phyloP scores from a whole-genome alignment of 2,329 filamentous ascomycete genomes.

The Hawksworthiomyces lignivorus region DNA sequence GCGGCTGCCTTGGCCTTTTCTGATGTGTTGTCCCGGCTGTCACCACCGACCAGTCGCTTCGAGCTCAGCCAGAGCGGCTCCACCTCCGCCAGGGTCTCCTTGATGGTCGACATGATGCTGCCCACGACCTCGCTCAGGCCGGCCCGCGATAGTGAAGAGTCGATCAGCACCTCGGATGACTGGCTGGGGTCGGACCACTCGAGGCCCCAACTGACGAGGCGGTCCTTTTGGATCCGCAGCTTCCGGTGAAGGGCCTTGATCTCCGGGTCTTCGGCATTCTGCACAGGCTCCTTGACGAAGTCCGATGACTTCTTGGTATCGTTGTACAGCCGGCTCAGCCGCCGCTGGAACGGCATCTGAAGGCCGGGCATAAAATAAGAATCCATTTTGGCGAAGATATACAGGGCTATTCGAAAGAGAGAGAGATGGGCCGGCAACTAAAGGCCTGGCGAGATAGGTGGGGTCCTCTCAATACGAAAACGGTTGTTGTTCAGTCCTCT shows the following conservation, averaged over 20 bases:
- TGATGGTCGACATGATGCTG: constrained; percentile 73
- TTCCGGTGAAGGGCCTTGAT: constrained; percentile 66
- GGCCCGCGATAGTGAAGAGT: constrained; percentile 61
- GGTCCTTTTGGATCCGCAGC: constrained; percentile 71
- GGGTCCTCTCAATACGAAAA: constrained; percentile 5
- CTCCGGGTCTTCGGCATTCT: constrained; percentile 58
- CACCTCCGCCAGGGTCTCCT: constrained; percentile 69
- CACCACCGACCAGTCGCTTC: constrained; percentile 31
- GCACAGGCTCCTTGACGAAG: constrained; percentile 59
- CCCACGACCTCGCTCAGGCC: constrained; percentile 70
- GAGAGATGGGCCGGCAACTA: not conserved
- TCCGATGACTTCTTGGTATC: constrained; percentile 74
- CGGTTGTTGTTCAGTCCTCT: too few species aligned
- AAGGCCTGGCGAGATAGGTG: not conserved
- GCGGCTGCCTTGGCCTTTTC: not conserved
- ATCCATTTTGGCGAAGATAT: constrained; percentile 40
- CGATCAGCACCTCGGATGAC: constrained; percentile 52
- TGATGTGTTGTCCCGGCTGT: not conserved
- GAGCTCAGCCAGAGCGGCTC: constrained; percentile 63
- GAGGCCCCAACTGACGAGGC: constrained; percentile 70
- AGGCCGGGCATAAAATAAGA: constrained; percentile 44
- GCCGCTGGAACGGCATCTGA: constrained; percentile 51
- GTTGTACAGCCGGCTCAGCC: constrained; percentile 66
- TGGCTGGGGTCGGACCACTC: constrained; percentile 71
- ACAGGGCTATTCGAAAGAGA: too few species aligned